phyloP scores from a whole-genome alignment of 2,329 filamentous ascomycete species.

The Orbilia quercus region DNA sequence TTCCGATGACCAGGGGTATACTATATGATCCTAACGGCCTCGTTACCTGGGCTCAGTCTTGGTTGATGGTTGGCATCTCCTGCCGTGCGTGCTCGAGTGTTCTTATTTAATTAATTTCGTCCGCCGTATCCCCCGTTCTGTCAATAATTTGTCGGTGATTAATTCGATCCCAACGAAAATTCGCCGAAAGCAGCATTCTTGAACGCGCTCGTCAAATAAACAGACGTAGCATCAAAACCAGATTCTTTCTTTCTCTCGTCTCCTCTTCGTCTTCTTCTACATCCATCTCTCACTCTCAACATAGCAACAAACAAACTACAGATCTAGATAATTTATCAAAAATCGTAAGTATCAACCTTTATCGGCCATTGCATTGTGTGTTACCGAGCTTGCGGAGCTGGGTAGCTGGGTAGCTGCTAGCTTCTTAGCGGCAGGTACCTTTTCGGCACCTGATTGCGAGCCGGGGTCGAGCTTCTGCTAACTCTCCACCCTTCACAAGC shows the following conservation, averaged over 20 bases:
- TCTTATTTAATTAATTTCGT: too few relatives aligned
- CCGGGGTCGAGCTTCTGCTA: conserved; percentile 56
- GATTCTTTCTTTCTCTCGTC: background rate
- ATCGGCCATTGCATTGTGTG: background rate
- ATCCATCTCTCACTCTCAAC: background rate
- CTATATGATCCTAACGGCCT: too few relatives aligned
- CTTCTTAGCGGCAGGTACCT: conserved; percentile 54
- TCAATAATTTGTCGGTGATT: background rate
- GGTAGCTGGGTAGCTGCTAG: conserved; percentile 6
- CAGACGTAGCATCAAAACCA: background rate
- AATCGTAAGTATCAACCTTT: conserved; percentile 5
- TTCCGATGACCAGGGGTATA: background rate
- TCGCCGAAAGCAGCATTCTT: conserved; percentile 43
- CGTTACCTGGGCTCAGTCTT: too few relatives aligned
- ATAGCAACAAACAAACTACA: too few relatives aligned
- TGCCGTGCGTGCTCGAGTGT: too few relatives aligned
- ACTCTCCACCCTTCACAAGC: conserved; percentile 58
- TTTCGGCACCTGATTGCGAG: conserved; percentile 55
- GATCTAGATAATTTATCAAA: too few relatives aligned
- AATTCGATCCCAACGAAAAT: conserved; percentile 49
- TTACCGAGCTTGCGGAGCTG: conserved; percentile 26
- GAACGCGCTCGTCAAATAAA: conserved; percentile 8
- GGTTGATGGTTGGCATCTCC: too few relatives aligned
- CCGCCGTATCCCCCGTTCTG: background rate
- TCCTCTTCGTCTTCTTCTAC: background rate